Evolutionary conservation across 2,329 filamentous ascomycete genomes (phyloP).

Genomic region (Colletotrichum liriopes): DNA sequence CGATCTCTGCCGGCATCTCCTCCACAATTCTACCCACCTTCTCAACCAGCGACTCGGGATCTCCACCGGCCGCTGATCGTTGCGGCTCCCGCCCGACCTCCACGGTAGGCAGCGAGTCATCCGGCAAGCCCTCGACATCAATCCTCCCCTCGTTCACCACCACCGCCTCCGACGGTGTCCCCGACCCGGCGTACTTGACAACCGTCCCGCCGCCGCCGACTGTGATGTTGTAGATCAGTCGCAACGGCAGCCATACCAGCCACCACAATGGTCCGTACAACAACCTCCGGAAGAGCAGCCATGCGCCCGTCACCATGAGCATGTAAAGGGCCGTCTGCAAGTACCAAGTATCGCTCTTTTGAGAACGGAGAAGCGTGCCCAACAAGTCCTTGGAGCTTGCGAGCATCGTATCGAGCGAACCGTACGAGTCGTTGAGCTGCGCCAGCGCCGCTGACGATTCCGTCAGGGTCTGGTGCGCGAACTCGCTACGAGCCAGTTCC

Average conservation of each 20-base stretch:
- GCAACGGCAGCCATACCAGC: conserved; percentile 88
- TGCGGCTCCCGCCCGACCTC: conserved; percentile 57
- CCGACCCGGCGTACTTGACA: conserved; percentile 53
- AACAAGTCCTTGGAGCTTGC: conserved; percentile 82
- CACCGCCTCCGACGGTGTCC: conserved; percentile 42
- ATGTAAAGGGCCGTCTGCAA: conserved; percentile 91
- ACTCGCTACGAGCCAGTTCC: conserved; percentile 89
- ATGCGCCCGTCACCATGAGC: conserved; percentile 81
- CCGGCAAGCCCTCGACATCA: conserved; percentile 54
- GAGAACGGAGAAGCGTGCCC: conserved; percentile 83
- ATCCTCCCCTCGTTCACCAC: conserved; percentile 50
- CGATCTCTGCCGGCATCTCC: conserved; percentile 43
- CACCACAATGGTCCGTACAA: conserved; percentile 93
- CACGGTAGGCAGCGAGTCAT: conserved; percentile 65
- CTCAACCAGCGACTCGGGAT: conserved; percentile 63
- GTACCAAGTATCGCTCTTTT: conserved; percentile 99
- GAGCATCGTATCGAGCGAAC: conserved; percentile 83
- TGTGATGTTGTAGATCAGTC: conserved; percentile 73
- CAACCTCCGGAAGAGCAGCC: conserved; percentile 88
- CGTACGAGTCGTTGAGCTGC: conserved; percentile 86
- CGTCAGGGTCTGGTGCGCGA: conserved; percentile 89
- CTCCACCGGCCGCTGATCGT: conserved; percentile 45
- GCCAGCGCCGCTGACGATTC: conserved; percentile 88
- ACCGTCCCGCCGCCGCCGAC: conserved; percentile 70
- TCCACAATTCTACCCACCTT: conserved; percentile 70